Evolutionary conservation across 2,329 filamentous ascomycete species (phyloP), one percentile per base, ranked within the genome.

Genomic region (Gyromitra esculenta): DNA sequence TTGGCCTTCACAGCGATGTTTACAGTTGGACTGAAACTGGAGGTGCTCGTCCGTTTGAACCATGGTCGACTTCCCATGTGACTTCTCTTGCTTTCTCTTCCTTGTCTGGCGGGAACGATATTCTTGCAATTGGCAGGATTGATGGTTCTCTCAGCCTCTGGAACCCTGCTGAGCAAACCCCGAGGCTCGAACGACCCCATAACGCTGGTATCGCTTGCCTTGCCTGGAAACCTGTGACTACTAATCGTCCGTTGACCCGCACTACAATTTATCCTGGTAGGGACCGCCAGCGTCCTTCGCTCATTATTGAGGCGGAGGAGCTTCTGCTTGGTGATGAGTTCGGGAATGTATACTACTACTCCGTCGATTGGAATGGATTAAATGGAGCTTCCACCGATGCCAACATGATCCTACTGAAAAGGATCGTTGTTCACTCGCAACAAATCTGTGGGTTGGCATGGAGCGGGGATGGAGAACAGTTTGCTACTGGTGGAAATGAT

Each of bases 31-130:
- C 93, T 0, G 94, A 98, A 82, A 84, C 85, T 43, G 85, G 86
- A 39, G 91, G 91, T 1, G 91, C 93, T 21, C 86, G 87, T 48
- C 87, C 86, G 2, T 82, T 89, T 31, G 86, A 88, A 76, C 82
- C 85, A 80, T 88, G 89, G 85, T 82, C 83, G 80, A 75, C 84
- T 80, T 81, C 83, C 76, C 88, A 90, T 81, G 87, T 99, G 54
- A 97, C 93, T 0, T 94, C 93, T 5, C 83, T 98, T n/a, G 90
- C 92, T 0, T 98, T 98, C 83, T 98, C 96, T 0, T 97, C 95
- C 0, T 83, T 86, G 0, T 85, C 89, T 81, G 95, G 95, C 0
- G 87, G 87, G 21, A 92, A 91, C 81, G 90, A 90, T 11, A 96
- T 99, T 48, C 87, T 99, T 56, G 95, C 94, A 0, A 91, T 94